Percentiles rank a stretch among this genome's conserved stretches.
phyloP scores from a whole-genome alignment of 2,329 filamentous ascomycete genomes.

The Microthyrium microscopicum region DNA sequence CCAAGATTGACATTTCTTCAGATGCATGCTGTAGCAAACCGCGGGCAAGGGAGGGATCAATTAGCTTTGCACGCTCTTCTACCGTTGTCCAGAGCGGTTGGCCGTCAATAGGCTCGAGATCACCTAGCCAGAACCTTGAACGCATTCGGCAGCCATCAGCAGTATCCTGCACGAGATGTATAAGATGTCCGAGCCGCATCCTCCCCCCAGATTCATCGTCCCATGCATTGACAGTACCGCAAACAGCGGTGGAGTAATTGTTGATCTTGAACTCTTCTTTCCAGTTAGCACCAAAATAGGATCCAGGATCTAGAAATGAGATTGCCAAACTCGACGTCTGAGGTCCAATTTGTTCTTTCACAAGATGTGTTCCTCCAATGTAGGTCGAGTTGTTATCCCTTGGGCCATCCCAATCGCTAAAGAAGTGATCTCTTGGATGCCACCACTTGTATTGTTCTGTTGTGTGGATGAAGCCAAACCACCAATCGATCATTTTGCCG shows the following conservation, averaged over 20 bases:
- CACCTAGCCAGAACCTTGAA: constrained; percentile 10
- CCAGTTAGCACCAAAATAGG: constrained; percentile 7
- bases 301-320: constrained; percentile 2
- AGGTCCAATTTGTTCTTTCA: constrained; percentile 7
- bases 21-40: constrained; percentile 4
- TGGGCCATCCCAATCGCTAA: constrained; percentile 7
- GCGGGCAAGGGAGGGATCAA: background rate
- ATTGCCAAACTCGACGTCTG: constrained; percentile 4
- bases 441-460: constrained; percentile 6
- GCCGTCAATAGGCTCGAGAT: background rate
- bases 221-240: constrained; percentile 6
- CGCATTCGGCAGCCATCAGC: constrained; percentile 8
- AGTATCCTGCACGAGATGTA: constrained; percentile 10
- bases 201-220: constrained; percentile 1
- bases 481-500: constrained; percentile 10
- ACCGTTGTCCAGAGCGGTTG: too few species aligned
- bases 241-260: constrained; percentile 7
- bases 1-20: constrained; percentile 7
- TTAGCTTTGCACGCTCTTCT: background rate
- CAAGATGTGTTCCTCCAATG: constrained; percentile 8
- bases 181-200: constrained; percentile 8
- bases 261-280: constrained; percentile 4
- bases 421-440: constrained; percentile 7
- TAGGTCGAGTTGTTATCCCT: constrained; percentile 3
- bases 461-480: constrained; percentile 9